A percentile compares a stretch with the other conserved stretches of the same genome.
Evolutionary conservation across 768 basidiomycete species (phyloP).

Genomic region (Phaffia australis): DNA sequence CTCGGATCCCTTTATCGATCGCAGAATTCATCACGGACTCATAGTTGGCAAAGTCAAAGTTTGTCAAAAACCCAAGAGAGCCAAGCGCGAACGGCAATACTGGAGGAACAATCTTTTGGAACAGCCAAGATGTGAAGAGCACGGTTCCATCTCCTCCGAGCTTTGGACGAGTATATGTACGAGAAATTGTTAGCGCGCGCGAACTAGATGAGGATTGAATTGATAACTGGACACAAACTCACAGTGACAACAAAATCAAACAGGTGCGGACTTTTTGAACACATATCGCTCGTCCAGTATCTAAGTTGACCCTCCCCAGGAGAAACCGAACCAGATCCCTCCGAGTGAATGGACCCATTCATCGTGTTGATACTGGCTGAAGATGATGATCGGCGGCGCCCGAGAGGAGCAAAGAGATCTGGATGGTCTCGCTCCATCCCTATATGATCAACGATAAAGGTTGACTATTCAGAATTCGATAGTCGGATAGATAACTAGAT

Average conservation of each 20-base stretch:
- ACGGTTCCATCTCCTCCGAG: slow-evolving; percentile 98
- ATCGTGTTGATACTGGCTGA: slow-evolving; percentile 29
- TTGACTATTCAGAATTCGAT: neutral
- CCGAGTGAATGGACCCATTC: slow-evolving; percentile 18
- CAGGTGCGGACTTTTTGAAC: slow-evolving; percentile 72
- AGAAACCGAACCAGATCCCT: neutral
- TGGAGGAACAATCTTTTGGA: slow-evolving; percentile 97
- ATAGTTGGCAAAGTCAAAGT: slow-evolving; percentile 86
- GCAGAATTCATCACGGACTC: slow-evolving; percentile 72
- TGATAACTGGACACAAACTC: slow-evolving; percentile 35
- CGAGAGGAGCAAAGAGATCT: slow-evolving; percentile 70
- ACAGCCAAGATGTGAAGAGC: slow-evolving; percentile 96
- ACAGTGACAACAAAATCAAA: slow-evolving; percentile 98
- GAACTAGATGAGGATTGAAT: neutral
- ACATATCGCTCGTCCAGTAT: slow-evolving; percentile 98
- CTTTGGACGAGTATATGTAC: slow-evolving; percentile 41
- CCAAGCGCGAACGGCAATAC: slow-evolving; percentile 94
- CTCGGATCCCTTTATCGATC: slow-evolving; percentile 85
- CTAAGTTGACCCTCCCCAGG: slow-evolving; percentile 69
- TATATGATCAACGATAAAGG: neutral
- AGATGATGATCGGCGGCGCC: slow-evolving; percentile 57
- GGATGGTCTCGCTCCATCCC: slow-evolving; percentile 79
- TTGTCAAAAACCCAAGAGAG: slow-evolving; percentile 92
- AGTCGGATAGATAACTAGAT: neutral
- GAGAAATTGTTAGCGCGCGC: slow-evolving; percentile 24